phyloP scores from a whole-genome alignment of 305 asterid genomes.

The Coffea humblotiana region DNA sequence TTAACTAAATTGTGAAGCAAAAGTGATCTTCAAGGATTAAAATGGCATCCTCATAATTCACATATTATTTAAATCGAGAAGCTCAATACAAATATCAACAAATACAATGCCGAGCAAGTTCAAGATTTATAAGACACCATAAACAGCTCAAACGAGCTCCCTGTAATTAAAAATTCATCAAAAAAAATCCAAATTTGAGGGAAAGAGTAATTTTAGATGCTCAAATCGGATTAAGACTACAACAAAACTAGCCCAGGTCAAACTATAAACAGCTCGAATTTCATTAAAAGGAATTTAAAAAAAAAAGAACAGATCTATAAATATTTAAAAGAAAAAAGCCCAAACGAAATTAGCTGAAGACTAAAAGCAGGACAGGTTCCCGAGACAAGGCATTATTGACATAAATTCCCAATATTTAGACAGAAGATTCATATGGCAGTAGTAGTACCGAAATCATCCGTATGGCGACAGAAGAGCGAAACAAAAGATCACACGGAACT shows the following conservation, averaged over 20 bases:
- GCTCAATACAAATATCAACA: background rate
- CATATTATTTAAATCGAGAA: background rate
- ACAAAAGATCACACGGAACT: background rate
- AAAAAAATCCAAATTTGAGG: background rate
- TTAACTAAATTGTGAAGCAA: background rate
- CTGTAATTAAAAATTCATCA: background rate
- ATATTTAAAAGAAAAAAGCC: background rate
- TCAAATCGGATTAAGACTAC: background rate
- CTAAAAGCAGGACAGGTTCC: background rate
- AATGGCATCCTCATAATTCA: background rate
- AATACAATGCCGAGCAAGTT: background rate
- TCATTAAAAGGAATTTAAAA: too few relatives aligned
- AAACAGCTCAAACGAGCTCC: conserved; percentile 1
- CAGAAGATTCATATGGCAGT: too few relatives aligned
- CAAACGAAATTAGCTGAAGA: background rate
- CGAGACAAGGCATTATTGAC: background rate
- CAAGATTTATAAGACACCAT: background rate
- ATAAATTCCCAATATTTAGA: too few relatives aligned
- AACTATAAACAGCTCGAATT: too few relatives aligned
- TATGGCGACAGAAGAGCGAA: background rate
- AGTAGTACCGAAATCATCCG: background rate
- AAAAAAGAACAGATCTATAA: conserved; percentile 9
- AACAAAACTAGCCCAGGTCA: background rate
- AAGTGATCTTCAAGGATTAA: too few relatives aligned
- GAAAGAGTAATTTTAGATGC: background rate